Percentiles rank a stretch among this genome's conserved stretches.
Conservation (phyloP, 2,329 filamentous ascomycete genomes). For the Hypomyces rosellus region DNA sequence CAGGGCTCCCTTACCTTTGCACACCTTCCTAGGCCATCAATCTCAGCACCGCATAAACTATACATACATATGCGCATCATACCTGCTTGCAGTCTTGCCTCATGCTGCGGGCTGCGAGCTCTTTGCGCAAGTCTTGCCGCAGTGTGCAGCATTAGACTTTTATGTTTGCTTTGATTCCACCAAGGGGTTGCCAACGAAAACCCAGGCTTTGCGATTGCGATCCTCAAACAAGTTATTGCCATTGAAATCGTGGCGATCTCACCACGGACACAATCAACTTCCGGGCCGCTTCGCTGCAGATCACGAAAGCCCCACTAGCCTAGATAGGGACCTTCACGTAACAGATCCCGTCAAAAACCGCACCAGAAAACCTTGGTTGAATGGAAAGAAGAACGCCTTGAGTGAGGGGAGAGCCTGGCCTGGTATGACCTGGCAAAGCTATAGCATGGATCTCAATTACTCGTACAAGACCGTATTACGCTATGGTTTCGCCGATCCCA, state of each 20-base stretch:
- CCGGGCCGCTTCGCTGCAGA: slow-evolving; percentile 11
- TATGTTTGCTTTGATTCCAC: neutral
- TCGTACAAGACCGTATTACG: neutral
- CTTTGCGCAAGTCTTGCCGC: neutral
- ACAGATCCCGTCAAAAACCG: neutral
- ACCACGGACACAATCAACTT: neutral
- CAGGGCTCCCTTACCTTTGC: slow-evolving; percentile 2
- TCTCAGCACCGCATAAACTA: neutral
- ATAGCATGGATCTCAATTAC: neutral
- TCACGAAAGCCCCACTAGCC: slow-evolving; percentile 7
- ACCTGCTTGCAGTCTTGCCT: slow-evolving; percentile 21
- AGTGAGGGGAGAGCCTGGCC: neutral
- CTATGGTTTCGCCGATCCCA: too few relatives aligned
- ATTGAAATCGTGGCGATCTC: neutral
- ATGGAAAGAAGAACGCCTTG: neutral
- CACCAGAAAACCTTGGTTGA: neutral
- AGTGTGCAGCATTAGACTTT: neutral
- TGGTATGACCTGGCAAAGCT: neutral
- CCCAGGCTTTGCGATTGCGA: too few relatives aligned
- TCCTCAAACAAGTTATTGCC: too few relatives aligned
- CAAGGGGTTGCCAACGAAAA: neutral
- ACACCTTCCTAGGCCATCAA: slow-evolving; percentile 3
- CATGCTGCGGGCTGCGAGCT: neutral
- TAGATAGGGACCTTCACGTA: neutral
- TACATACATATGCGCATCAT: slow-evolving; percentile 31